These are phyloP conservation scores for Komagataella ulmi DNA, from an alignment of 805 yeast species.

Conservation along the genomic window DNA sequence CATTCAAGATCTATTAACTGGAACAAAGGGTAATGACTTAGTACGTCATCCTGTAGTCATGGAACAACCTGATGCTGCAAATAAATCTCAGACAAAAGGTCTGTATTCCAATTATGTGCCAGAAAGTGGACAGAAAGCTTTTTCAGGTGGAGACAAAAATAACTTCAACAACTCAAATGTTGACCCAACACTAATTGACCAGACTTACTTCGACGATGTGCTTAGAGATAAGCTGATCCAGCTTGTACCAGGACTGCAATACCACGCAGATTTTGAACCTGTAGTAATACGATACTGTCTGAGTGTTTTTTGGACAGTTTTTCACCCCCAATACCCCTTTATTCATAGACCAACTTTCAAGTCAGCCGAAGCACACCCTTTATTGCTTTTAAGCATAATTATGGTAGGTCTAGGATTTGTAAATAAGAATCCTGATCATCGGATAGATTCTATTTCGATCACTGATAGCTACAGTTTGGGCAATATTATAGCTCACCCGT, in stretches of 20 bases:
- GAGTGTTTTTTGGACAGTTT: slow-evolving; percentile 35
- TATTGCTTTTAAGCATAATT: slow-evolving; percentile 42
- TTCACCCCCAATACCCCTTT: slow-evolving; percentile 40
- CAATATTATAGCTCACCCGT: slow-evolving; percentile 24
- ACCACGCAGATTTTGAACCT: not conserved
- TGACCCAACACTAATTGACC: not conserved
- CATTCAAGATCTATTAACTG: not conserved
- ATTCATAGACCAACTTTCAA: slow-evolving; percentile 35
- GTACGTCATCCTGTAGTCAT: not conserved
- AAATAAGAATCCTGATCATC: slow-evolving; percentile 13
- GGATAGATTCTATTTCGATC: slow-evolving; percentile 7
- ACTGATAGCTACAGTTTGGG: slow-evolving; percentile 19
- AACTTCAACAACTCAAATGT: not conserved
- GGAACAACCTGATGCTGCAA: not conserved
- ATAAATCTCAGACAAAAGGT: not conserved
- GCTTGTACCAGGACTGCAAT: not conserved
- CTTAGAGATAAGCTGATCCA: not conserved
- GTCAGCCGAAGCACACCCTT: slow-evolving; percentile 35
- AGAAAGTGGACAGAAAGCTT: not conserved
- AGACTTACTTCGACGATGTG: not conserved
- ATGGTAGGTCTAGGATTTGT: slow-evolving; percentile 31
- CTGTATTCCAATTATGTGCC: not conserved
- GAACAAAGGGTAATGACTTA: not conserved
- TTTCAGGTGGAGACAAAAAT: not conserved
- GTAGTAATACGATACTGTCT: slow-evolving; percentile 7